Conservation (phyloP, 129 eudicot species). For the Pulicaria dysenterica region DNA sequence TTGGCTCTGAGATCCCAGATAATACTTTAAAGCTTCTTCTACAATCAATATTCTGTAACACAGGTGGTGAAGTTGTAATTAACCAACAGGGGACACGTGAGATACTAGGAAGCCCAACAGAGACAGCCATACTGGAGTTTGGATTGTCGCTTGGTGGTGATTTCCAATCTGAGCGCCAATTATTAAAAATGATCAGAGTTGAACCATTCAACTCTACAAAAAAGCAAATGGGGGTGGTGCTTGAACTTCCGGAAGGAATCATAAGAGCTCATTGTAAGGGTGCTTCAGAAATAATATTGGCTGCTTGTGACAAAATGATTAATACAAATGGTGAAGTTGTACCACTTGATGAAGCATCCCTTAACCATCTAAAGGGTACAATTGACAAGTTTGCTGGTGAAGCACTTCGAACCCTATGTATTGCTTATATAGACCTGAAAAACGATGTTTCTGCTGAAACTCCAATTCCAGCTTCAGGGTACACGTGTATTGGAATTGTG, state of each 20-base stretch:
- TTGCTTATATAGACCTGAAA: slow-evolving; percentile 77
- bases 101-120: slow-evolving; percentile 93
- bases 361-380: slow-evolving; percentile 50
- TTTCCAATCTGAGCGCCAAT: slow-evolving; percentile 58
- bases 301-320: slow-evolving; percentile 78
- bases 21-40: slow-evolving; percentile 47
- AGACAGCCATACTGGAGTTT: slow-evolving; percentile 76
- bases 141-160: slow-evolving; percentile 90
- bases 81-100: slow-evolving; percentile 66
- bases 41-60: slow-evolving; percentile 87
- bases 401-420: slow-evolving; percentile 92
- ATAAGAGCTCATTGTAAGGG: slow-evolving; percentile 84
- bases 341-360: slow-evolving; percentile 56
- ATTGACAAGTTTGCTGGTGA: slow-evolving; percentile 82
- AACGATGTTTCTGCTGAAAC: slow-evolving; percentile 57
- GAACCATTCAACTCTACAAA: slow-evolving; percentile 98
- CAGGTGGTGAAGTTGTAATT: slow-evolving; percentile 89
- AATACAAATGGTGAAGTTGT: slow-evolving; percentile 71
- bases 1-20: slow-evolving; percentile 55
- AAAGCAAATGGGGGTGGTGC: slow-evolving; percentile 91
- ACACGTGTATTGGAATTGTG: slow-evolving; percentile 89
- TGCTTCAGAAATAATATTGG: slow-evolving; percentile 89
- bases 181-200: slow-evolving; percentile 54
- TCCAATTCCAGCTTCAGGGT: slow-evolving; percentile 70
- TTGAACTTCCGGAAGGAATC: slow-evolving; percentile 81